These are phyloP conservation scores for Salvia miltiorrhiza DNA, from an alignment of 257 asterid species.

Conservation along the genomic window DNA sequence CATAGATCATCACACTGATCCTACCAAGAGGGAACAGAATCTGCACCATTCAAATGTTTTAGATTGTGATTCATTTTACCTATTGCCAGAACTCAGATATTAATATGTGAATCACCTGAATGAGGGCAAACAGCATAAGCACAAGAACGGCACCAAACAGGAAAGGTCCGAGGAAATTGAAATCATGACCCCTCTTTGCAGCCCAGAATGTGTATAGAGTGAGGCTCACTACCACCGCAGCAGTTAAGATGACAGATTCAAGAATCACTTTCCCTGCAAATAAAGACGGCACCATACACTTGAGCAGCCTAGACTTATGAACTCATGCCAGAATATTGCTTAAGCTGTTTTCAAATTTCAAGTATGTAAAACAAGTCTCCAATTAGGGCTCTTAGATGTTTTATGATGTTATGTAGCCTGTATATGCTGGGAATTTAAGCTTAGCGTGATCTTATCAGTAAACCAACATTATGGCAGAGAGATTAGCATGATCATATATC, in stretches of 20 bases:
- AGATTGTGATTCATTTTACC: too few species aligned
- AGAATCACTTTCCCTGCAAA: slow-evolving; percentile 44
- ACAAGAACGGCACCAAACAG: slow-evolving; percentile 37
- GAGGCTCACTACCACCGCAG: slow-evolving; percentile 41
- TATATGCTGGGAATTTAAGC: too few species aligned
- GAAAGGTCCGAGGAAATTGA: slow-evolving; percentile 47
- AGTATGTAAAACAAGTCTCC: too few species aligned
- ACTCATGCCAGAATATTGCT: too few species aligned
- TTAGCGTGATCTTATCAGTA: too few species aligned
- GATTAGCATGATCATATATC: too few species aligned
- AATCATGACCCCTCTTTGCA: slow-evolving; percentile 42
- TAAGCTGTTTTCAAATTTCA: too few species aligned
- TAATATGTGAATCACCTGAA: slow-evolving; percentile 26
- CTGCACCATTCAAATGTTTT: slow-evolving; percentile 22
- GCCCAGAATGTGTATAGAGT: slow-evolving; percentile 54
- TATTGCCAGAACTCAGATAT: background rate
- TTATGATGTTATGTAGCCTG: too few species aligned
- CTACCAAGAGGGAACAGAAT: slow-evolving; percentile 47
- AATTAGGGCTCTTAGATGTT: too few species aligned
- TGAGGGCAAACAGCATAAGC: slow-evolving; percentile 34
- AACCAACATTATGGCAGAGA: too few species aligned
- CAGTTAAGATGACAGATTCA: slow-evolving; percentile 42
- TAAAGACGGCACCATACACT: background rate
- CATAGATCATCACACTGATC: slow-evolving; percentile 39
- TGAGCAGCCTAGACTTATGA: background rate